Conservation (phyloP, 768 basidiomycete species). For the Candolleomyces aberdarensis region DNA sequence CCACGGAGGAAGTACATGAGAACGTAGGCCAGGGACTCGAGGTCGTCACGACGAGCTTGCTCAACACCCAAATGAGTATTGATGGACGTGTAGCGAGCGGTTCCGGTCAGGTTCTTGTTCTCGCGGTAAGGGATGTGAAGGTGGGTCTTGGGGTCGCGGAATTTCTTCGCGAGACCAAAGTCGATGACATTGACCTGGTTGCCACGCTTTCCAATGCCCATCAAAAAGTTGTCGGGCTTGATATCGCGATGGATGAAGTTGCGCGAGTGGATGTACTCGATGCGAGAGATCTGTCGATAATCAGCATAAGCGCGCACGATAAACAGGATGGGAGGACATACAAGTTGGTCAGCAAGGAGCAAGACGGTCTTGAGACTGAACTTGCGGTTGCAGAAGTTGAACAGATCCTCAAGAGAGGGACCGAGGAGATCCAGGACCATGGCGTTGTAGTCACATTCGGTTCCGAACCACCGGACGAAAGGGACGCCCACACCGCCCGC, state of each 20-base stretch:
- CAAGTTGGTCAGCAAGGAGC: conserved; percentile 93
- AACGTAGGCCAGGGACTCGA: conserved; percentile 98
- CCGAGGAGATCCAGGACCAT: conserved; percentile 98
- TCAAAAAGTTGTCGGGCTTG: conserved; percentile 99
- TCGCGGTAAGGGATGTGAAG: conserved; percentile 99
- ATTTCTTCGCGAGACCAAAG: conserved; percentile 99
- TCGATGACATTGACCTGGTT: conserved; percentile 99
- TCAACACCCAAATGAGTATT: conserved; percentile 99
- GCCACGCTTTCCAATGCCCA: conserved; percentile 99
- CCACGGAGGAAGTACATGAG: conserved; percentile 99
- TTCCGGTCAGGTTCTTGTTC: conserved; percentile 99
- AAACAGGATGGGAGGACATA: conserved; percentile 34
- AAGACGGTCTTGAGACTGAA: conserved; percentile 97
- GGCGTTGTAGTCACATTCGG: conserved; percentile 98
- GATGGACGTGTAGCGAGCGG: conserved; percentile 98
- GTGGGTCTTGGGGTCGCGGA: conserved; percentile 99
- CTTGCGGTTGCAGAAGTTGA: conserved; percentile 97
- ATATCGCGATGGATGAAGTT: conserved; percentile 98
- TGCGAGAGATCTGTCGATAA: conserved; percentile 79
- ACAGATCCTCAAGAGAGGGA: conserved; percentile 85
- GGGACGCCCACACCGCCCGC: conserved; percentile 99
- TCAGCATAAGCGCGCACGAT: conserved; percentile 11
- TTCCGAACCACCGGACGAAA: conserved; percentile 93
- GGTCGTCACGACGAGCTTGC: conserved; percentile 95
- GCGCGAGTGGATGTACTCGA: conserved; percentile 99